Conservation (phyloP, 2,329 filamentous ascomycete genomes). For the Aspergillus fischeri region DNA sequence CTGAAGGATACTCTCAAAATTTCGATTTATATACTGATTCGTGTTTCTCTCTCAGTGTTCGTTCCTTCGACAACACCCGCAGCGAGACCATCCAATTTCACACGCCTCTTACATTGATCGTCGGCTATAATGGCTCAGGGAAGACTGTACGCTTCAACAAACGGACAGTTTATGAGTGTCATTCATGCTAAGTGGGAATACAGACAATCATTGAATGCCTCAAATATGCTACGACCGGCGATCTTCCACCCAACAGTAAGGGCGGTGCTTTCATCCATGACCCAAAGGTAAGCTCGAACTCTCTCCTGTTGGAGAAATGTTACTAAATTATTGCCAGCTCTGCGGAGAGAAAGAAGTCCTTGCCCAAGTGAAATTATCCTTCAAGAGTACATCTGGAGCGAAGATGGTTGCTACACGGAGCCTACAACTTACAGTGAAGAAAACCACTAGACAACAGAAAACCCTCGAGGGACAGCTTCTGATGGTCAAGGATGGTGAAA, state of each 20-base stretch:
- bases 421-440: constrained; percentile 82
- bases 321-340: constrained; percentile 47
- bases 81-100: constrained; percentile 82
- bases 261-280: constrained; percentile 95
- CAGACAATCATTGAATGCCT: constrained; percentile 95
- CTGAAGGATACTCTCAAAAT: background rate
- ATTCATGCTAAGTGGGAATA: constrained; percentile 5
- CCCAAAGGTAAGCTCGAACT: constrained; percentile 60
- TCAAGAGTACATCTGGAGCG: constrained; percentile 71
- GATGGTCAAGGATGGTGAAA: constrained; percentile 74
- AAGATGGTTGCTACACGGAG: constrained; percentile 81
- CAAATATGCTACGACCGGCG: constrained; percentile 94
- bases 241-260: constrained; percentile 83
- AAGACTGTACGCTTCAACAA: constrained; percentile 65
- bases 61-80: constrained; percentile 75
- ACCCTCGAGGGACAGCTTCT: constrained; percentile 77
- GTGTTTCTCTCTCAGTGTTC: constrained; percentile 49
- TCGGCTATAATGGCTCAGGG: constrained; percentile 94
- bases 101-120: constrained; percentile 88
- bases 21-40: background rate
- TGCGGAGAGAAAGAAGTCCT: constrained; percentile 82
- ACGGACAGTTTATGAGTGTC: background rate
- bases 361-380: constrained; percentile 87
- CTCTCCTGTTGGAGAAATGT: background rate
- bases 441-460: constrained; percentile 70